Percentiles rank a stretch among this genome's conserved stretches.
Evolutionary conservation across 2,329 filamentous ascomycete species (phyloP).

Genomic region (Tolypocladium ovalisporum): DNA sequence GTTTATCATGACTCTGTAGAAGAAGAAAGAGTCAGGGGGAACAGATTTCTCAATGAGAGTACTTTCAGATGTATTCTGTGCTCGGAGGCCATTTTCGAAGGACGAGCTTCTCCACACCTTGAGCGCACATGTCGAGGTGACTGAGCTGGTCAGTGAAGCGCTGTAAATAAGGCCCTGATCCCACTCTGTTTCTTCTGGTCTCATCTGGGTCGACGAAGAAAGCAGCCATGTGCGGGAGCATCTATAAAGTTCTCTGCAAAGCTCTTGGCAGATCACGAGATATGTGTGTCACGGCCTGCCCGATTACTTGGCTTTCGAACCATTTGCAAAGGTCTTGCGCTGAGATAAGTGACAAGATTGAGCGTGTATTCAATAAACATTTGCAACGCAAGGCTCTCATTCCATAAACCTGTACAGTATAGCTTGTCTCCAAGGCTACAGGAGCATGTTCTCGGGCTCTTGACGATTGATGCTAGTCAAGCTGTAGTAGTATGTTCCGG

Average conservation of each 20-base stretch:
- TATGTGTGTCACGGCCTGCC: constrained; percentile 2
- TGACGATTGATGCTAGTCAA: too few species aligned
- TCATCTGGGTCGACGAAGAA: constrained; percentile 4
- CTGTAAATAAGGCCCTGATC: constrained; percentile 1
- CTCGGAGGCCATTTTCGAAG: constrained; percentile 3
- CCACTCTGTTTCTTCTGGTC: constrained; percentile 3
- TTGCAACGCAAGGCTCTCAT: too few species aligned
- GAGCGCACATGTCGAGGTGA: constrained; percentile 3
- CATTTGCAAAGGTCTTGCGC: constrained; percentile 2
- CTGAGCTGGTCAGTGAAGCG: constrained; percentile 3
- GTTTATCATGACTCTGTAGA: constrained; percentile 4
- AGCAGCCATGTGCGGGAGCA: constrained; percentile 2
- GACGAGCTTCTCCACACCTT: constrained; percentile 7
- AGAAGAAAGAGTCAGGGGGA: constrained; percentile 1
- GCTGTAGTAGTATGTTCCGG: too few species aligned
- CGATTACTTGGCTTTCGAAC: constrained; percentile 5
- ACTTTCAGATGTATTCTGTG: constrained; percentile 4
- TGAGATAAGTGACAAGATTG: neutral
- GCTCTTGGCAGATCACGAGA: constrained; percentile 1
- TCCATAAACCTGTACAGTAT: too few species aligned
- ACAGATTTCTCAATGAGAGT: constrained; percentile 2
- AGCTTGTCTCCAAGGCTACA: too few species aligned
- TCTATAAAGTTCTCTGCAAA: constrained; percentile 1
- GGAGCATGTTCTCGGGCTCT: too few species aligned
- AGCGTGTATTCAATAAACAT: neutral